Conservation (phyloP, 768 basidiomycete species). For the Calocera cornea region DNA sequence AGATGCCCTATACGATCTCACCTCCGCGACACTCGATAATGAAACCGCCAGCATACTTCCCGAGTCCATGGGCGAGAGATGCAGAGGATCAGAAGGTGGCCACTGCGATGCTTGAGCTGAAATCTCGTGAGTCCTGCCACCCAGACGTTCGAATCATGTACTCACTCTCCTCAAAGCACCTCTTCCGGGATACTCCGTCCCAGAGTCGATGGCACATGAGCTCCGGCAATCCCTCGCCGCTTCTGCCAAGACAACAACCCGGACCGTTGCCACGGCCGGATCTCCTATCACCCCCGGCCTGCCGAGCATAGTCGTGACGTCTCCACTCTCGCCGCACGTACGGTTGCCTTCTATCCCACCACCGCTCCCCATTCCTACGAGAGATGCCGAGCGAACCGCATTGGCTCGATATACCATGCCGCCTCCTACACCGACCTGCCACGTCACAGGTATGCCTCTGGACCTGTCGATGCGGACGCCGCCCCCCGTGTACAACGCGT, state of each 20-base stretch:
- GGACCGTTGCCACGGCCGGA: neutral
- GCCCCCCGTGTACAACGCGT: neutral
- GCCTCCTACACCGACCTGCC: neutral
- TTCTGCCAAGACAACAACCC: neutral
- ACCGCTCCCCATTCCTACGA: neutral
- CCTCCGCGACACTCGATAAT: neutral
- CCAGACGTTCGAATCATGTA: neutral
- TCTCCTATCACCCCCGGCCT: neutral
- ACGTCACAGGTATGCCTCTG: neutral
- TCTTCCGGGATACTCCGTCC: neutral
- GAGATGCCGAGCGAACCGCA: neutral
- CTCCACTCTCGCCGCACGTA: neutral
- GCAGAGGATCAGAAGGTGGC: neutral
- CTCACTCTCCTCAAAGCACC: neutral
- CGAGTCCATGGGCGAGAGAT: neutral
- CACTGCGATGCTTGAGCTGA: neutral
- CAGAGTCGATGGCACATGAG: neutral
- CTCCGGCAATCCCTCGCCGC: neutral
- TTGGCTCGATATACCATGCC: slow-evolving; percentile 1
- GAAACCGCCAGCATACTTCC: neutral
- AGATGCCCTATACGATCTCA: neutral
- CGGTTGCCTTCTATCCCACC: neutral
- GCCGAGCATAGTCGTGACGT: neutral
- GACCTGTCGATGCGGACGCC: neutral
- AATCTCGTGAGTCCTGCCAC: neutral